Percentiles rank a stretch among this genome's conserved stretches.
Evolutionary conservation across 192 early-diverging fungal species (phyloP).

Genomic region (Thoreauomyces humboldtii): DNA sequence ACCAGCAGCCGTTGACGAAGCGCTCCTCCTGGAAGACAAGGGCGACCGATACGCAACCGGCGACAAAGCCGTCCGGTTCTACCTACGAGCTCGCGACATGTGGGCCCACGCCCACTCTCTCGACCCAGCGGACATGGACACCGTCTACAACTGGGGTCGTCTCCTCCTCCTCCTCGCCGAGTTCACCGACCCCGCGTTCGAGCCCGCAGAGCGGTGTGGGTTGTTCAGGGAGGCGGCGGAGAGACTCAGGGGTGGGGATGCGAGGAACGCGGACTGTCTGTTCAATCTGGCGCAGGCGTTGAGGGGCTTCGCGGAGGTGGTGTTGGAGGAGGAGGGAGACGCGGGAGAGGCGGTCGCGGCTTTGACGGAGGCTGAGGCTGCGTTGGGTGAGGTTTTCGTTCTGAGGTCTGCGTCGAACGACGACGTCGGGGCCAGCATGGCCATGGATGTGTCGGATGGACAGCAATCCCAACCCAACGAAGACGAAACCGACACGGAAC

Average conservation of each 20-base stretch:
- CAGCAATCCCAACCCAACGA: too few relatives aligned
- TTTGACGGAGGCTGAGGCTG: slow-evolving; percentile 31
- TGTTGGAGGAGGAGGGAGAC: slow-evolving; percentile 45
- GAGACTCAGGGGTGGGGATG: slow-evolving; percentile 47
- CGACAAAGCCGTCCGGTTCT: slow-evolving; percentile 64
- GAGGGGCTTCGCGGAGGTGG: slow-evolving; percentile 53
- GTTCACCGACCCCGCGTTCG: slow-evolving; percentile 34
- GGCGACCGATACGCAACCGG: slow-evolving; percentile 70
- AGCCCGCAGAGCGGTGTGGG: slow-evolving; percentile 4
- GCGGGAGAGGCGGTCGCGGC: slow-evolving; percentile 44
- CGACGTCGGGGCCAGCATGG: slow-evolving; percentile 6
- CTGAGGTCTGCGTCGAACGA: slow-evolving; percentile 21
- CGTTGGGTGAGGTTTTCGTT: slow-evolving; percentile 22
- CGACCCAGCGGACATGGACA: slow-evolving; percentile 30
- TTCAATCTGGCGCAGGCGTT: slow-evolving; percentile 72
- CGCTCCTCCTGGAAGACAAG: slow-evolving; percentile 37
- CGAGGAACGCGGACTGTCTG: slow-evolving; percentile 60
- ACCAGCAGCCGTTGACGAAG: slow-evolving; percentile 19
- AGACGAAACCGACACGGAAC: slow-evolving; percentile 5
- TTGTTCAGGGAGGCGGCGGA: slow-evolving; percentile 54
- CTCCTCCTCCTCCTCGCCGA: slow-evolving; percentile 53
- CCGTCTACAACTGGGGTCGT: slow-evolving; percentile 65
- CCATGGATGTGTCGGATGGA: neutral
- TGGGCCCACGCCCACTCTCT: slow-evolving; percentile 60
- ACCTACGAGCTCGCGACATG: slow-evolving; percentile 62